Conservation (phyloP, 2,329 filamentous ascomycete species). For the Conoideocrella luteorostrata region DNA sequence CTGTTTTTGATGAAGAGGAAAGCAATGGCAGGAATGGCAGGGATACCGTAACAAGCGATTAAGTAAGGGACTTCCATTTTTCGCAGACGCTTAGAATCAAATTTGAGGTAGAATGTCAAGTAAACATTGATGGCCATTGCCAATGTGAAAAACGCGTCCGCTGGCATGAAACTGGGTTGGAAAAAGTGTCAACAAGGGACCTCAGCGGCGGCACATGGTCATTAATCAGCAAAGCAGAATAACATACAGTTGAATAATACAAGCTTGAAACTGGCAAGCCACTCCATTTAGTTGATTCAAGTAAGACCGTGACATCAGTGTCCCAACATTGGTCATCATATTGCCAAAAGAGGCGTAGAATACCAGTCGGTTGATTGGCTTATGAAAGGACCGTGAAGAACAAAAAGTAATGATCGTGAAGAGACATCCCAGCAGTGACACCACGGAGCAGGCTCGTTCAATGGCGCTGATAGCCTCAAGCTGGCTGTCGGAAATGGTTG, state of each 20-base stretch:
- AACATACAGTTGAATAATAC: conserved; percentile 74
- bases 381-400: conserved; percentile 64
- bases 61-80: conserved; percentile 67
- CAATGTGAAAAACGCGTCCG: conserved; percentile 70
- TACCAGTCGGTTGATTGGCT: conserved; percentile 79
- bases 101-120: conserved; percentile 72
- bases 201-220: no score
- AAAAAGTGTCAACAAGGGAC: background rate
- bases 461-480: conserved; percentile 52
- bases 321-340: conserved; percentile 68
- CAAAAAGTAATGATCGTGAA: conserved; percentile 69
- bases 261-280: conserved; percentile 66
- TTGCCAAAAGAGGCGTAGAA: conserved; percentile 83
- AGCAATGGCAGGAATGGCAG: conserved; percentile 60
- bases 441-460: conserved; percentile 61
- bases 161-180: conserved; percentile 64
- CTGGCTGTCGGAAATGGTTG: conserved; percentile 24
- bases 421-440: conserved; percentile 64
- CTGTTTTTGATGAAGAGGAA: conserved; percentile 58
- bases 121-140: conserved; percentile 83
- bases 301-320: conserved; percentile 62
- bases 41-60: conserved; percentile 63
- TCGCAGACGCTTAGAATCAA: conserved; percentile 56
- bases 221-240: background rate
- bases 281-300: conserved; percentile 40